phyloP scores from a whole-genome alignment of 441 rosid species.

The Populus hybrid region DNA sequence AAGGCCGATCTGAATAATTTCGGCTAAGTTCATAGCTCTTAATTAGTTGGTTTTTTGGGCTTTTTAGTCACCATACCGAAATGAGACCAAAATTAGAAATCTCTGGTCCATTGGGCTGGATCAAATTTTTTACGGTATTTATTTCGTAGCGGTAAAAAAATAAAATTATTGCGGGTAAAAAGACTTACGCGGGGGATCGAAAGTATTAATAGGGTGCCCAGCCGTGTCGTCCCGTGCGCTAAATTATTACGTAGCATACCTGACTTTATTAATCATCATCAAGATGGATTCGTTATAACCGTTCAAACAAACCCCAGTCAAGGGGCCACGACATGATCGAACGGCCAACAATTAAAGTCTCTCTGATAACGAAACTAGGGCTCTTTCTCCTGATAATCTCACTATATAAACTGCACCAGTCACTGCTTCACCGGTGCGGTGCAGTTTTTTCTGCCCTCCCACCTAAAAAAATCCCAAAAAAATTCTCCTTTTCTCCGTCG shows the following conservation, averaged over 20 bases:
- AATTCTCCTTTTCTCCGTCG: slow-evolving; percentile 8
- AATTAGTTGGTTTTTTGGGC: too few species aligned
- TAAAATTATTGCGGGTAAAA: too few species aligned
- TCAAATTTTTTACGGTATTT: too few species aligned
- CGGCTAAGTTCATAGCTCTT: background rate
- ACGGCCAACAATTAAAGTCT: slow-evolving; percentile 17
- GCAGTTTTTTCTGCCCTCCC: slow-evolving; percentile 57
- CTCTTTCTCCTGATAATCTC: background rate
- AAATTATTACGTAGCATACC: background rate
- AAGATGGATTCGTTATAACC: background rate
- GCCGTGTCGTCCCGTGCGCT: background rate
- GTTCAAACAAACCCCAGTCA: background rate
- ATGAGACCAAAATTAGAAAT: too few species aligned
- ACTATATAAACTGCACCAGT: slow-evolving; percentile 30
- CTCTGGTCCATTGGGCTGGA: too few species aligned
- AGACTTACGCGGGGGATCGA: too few species aligned
- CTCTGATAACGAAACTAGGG: slow-evolving; percentile 30
- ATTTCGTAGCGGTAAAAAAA: too few species aligned
- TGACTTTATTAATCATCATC: background rate
- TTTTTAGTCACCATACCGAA: too few species aligned
- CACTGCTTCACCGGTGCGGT: slow-evolving; percentile 31
- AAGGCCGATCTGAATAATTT: background rate
- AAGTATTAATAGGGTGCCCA: background rate
- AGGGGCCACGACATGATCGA: slow-evolving; percentile 3
- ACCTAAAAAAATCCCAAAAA: slow-evolving; percentile 26